Evolutionary conservation across 257 asterid species (phyloP), one percentile per base, ranked within the genome.

Genomic region (Nicotiana knightiana): DNA sequence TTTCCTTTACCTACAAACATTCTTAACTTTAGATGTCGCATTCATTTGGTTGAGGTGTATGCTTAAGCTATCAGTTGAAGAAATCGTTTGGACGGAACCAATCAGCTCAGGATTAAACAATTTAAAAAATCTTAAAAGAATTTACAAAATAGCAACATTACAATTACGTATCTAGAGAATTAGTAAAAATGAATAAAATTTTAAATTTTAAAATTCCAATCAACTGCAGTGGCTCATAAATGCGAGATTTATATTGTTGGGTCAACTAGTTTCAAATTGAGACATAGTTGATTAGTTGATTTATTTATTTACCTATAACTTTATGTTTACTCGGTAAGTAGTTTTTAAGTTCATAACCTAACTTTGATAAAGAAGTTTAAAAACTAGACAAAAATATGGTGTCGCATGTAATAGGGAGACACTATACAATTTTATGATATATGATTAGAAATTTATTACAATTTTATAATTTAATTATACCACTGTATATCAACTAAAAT

Each of bases 1-100:
- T 39, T 58, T 58, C 18, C 77, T 81, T 81, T 53, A 15, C 15
- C 78, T 67, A 3, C 16, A 81, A 67, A 81, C 79, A 67, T 54
- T 81, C 79, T 67, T 54, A 8, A 12, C 58, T 81, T 73, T 17
- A 17, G 77, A 43, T 0, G 67, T 61, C 76, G 76, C 33, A 75
- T 75, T 73, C 67, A 75, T 61, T 71, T 58, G 32, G 37, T 37
- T 43, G 10, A 62, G 48, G 54, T 21, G 43, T 54, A 57, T 28
- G 6, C 53, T 61, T 77, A 46, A 66, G 21, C 70, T 17, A 11
- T 54, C 24, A 11, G 13, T 65, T 66, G 82, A 66, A 65, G 79
- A 51, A 83, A 77, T 37, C 73, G 24, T 21, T 26, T 68, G 32
- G n/a, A 39, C n/a, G 9, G 77, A 68, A 57, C 5, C 5, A 13